Conservation (phyloP, 768 basidiomycete species). For the Boletus speciosus region DNA sequence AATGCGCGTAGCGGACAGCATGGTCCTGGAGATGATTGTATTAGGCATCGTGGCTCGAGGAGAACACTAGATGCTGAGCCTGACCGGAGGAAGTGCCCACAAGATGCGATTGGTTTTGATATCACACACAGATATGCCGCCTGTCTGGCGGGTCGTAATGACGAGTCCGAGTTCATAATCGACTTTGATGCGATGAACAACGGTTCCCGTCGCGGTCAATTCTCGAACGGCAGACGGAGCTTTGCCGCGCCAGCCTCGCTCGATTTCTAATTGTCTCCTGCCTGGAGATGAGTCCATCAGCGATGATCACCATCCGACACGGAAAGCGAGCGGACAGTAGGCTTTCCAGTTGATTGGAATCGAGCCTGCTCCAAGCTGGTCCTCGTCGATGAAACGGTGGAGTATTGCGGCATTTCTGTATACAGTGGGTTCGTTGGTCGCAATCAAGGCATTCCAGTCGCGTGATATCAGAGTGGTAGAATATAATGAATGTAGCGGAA, state of each 20-base stretch:
- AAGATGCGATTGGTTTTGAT: conserved; percentile 45
- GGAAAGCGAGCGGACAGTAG: conserved; percentile 44
- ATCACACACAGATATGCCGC: conserved; percentile 60
- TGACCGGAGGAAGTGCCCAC: conserved; percentile 62
- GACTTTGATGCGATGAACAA: conserved; percentile 73
- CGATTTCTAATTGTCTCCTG: conserved; percentile 40
- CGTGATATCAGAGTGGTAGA: conserved; percentile 38
- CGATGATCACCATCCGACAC: not conserved
- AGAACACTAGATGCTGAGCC: conserved; percentile 15
- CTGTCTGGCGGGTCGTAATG: conserved; percentile 52
- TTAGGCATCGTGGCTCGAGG: not conserved
- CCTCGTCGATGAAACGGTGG: conserved; percentile 43
- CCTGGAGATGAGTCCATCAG: conserved; percentile 36
- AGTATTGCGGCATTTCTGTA: conserved; percentile 55
- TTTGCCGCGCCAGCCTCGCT: conserved; percentile 53
- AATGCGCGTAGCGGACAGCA: conserved; percentile 48
- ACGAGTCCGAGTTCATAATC: conserved; percentile 60
- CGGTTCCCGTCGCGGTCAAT: conserved; percentile 32
- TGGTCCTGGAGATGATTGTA: conserved; percentile 5
- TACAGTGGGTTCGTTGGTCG: conserved; percentile 46
- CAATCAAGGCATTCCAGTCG: conserved; percentile 46
- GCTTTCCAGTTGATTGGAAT: conserved; percentile 52
- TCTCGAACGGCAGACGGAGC: conserved; percentile 39
- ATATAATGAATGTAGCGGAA: conserved; percentile 45
- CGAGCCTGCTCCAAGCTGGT: conserved; percentile 27